Evolutionary conservation across 768 basidiomycete species (phyloP).

Genomic region (Mrakia frigida): DNA sequence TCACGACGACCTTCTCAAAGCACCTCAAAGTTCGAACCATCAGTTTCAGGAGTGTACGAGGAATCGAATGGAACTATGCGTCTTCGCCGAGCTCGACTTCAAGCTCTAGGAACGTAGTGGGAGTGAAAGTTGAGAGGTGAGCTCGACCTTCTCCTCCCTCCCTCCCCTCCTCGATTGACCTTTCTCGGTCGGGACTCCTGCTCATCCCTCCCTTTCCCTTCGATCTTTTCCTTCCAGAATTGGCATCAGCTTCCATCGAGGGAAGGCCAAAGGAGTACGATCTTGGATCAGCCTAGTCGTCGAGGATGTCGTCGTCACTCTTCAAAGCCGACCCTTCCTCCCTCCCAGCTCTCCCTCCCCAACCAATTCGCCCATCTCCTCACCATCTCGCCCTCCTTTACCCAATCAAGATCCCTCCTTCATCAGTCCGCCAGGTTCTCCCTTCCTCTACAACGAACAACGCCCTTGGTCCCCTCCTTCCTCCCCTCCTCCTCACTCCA

Average conservation of each 20-base stretch:
- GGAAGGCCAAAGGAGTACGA: neutral
- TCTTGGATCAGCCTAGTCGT: slow-evolving; percentile 28
- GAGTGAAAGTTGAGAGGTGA: neutral
- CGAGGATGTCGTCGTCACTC: slow-evolving; percentile 27
- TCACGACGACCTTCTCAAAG: neutral
- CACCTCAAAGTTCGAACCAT: slow-evolving; percentile 20
- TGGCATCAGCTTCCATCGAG: slow-evolving; percentile 25
- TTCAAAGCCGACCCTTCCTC: neutral
- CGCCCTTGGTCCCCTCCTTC: neutral
- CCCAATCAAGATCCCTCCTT: neutral
- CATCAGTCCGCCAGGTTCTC: neutral
- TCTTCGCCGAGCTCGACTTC: neutral
- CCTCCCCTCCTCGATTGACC: neutral
- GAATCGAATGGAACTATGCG: slow-evolving; percentile 18
- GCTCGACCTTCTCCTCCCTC: neutral
- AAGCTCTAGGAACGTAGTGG: neutral
- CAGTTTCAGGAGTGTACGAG: slow-evolving; percentile 22
- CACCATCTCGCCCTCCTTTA: neutral
- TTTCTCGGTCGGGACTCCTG: neutral
- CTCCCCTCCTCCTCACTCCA: neutral
- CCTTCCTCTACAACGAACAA: neutral
- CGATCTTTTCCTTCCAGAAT: neutral
- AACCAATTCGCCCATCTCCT: neutral
- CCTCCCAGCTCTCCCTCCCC: neutral
- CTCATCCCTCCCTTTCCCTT: neutral